phyloP scores from a whole-genome alignment of 2,329 filamentous ascomycete genomes.

The Aureobasidium namibiae region DNA sequence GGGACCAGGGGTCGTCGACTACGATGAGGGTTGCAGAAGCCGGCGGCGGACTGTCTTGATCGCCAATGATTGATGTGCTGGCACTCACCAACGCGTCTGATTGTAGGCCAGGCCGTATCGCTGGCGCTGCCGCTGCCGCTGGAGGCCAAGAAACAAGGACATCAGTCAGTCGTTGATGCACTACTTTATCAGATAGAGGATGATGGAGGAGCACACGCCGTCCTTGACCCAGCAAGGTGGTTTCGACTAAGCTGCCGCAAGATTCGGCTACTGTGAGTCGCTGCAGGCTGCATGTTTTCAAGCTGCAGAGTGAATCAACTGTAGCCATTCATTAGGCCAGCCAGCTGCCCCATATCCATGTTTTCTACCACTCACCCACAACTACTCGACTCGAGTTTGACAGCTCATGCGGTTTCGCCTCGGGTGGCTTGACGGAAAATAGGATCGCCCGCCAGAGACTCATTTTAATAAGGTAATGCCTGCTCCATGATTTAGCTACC shows the following conservation, averaged over 20 bases:
- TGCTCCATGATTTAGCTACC: not conserved
- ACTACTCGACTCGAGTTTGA: not conserved
- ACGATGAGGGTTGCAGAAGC: not conserved
- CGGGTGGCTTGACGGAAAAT: conserved; percentile 9
- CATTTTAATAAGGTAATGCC: conserved; percentile 5
- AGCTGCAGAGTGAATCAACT: not conserved
- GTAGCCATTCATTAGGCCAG: not conserved
- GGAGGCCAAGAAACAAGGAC: not conserved
- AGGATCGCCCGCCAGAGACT: conserved; percentile 7
- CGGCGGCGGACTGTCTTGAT: not conserved
- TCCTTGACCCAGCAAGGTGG: not conserved
- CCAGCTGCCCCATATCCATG: not conserved
- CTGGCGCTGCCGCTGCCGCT: not conserved
- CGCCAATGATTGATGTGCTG: conserved; percentile 11
- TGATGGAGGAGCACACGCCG: not conserved
- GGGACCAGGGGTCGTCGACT: not conserved
- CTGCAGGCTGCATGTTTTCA: too few species aligned
- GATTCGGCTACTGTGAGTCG: not conserved
- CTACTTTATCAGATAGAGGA: not conserved
- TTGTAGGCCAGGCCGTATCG: not conserved
- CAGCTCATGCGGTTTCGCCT: conserved; percentile 1
- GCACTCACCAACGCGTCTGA: not conserved
- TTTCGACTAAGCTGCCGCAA: not conserved
- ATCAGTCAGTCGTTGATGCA: not conserved
- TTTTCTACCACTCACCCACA: not conserved